Evolutionary conservation across 495 filamentous ascomycete genomes (phyloP), one percentile per base, ranked within the genome.

Genomic region (Penicillium atrosanguineum): DNA sequence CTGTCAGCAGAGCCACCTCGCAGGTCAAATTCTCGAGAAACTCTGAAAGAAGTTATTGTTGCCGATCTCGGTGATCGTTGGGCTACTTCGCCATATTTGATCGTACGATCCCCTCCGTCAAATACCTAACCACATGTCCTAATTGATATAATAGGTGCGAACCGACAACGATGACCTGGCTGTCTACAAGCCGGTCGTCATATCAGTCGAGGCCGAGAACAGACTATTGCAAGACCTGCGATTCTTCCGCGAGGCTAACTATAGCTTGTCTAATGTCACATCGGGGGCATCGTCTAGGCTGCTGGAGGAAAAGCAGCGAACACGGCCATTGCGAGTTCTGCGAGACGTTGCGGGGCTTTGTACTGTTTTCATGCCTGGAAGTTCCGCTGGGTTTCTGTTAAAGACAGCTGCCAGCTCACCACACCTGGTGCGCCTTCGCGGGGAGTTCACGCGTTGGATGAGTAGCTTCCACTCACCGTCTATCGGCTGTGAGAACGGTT

Each of bases 151-250:
- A 56, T 46, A 92, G 88, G 73, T 90, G 39, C 89, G 93, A 26
- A 87, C 89, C 39, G 78, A 79, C 11, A 86, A 81, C 53, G 86
- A 95, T 52, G 92, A 97, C 61, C 68, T 97, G 5, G 84, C 85
- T n/a, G 76, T 97, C 42, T 98, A 97, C 63, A 83, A 89, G 64
- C 90, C 92, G 0, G 91, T 86, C 64, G 75, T 79, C 52, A 68
- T 68, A 11, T 29, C 37, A 11, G 53, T 69, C 5, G 50, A 55
- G 4, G 63, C 47, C 61, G 62, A 28, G 46, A 60, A 55, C 48
- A 67, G 25, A 53, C 19, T 47, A 18, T 65, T 69, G 12, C 65
- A 78, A 39, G 72, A 69, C 7, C 69, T 97, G 12, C 81, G 84
- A 45, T 97, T 95, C 60, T 69, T 85, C 14, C 95, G 95, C 60